Evolutionary conservation across 2,329 filamentous ascomycete species (phyloP).

Genomic region (Helminthosporium solani): DNA sequence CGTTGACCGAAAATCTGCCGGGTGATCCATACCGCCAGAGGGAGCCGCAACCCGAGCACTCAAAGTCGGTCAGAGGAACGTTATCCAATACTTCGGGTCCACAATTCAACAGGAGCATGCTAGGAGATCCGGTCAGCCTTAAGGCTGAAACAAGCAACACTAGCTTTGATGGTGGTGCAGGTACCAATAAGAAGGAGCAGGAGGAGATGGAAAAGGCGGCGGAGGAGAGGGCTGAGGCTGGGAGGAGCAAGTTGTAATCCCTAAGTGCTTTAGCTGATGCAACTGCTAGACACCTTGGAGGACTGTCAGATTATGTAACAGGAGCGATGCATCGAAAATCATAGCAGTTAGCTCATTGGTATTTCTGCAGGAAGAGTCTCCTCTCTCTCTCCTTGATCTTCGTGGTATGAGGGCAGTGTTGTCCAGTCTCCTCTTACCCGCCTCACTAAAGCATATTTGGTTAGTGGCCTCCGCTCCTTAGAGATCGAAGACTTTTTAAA

Average conservation of each 20-base stretch:
- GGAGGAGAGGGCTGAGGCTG: background rate
- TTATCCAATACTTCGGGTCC: conserved; percentile 20
- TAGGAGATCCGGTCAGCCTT: conserved; percentile 33
- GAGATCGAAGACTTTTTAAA: background rate
- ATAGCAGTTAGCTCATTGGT: background rate
- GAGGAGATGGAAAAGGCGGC: background rate
- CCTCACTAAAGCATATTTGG: background rate
- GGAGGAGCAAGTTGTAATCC: background rate
- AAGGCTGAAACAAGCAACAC: conserved; percentile 30
- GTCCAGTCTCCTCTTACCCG: background rate
- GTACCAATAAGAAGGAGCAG: background rate
- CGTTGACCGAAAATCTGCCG: conserved; percentile 1
- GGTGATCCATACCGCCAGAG: conserved; percentile 10
- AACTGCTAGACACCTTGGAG: too few relatives aligned
- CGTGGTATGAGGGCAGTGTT: background rate
- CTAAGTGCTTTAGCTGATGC: too few relatives aligned
- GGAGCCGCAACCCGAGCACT: conserved; percentile 4
- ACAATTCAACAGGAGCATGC: conserved; percentile 25
- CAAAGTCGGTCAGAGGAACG: conserved; percentile 24
- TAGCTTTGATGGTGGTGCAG: conserved; percentile 22
- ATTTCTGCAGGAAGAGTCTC: background rate
- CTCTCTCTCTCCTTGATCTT: background rate
- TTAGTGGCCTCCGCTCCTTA: background rate
- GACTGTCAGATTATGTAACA: too few relatives aligned
- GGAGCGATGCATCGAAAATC: background rate